phyloP scores from a whole-genome alignment of 441 rosid species.

The Arabidopsis hybrid region DNA sequence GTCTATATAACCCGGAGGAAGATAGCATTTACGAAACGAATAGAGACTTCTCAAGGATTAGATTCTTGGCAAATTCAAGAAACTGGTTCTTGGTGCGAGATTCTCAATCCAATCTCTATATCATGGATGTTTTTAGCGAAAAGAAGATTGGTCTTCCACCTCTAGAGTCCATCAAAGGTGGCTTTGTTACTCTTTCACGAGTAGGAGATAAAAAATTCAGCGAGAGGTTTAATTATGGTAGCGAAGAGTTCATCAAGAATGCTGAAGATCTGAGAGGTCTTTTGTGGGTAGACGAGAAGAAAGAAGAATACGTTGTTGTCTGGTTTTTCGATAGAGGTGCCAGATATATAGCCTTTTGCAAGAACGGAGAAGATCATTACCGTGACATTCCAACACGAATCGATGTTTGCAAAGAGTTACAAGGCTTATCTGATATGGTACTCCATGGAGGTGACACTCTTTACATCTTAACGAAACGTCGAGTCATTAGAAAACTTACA shows the following conservation, averaged over 20 bases:
- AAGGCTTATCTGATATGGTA: not conserved
- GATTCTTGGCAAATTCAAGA: not conserved
- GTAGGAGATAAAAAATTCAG: not conserved
- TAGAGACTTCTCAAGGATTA: not conserved
- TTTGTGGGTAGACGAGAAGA: slow-evolving; percentile 14
- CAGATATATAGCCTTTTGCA: not conserved
- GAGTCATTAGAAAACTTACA: too few relatives aligned
- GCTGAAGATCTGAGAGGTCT: slow-evolving; percentile 4
- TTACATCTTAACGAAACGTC: not conserved
- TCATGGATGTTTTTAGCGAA: not conserved
- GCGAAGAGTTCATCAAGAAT: not conserved
- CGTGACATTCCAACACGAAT: not conserved
- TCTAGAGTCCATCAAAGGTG: slow-evolving; percentile 18
- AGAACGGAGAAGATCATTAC: not conserved
- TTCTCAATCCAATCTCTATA: not conserved
- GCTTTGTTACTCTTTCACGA: not conserved
- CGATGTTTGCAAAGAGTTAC: too few relatives aligned
- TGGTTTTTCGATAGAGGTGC: not conserved
- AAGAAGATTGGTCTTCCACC: slow-evolving; percentile 11
- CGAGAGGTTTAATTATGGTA: too few relatives aligned
- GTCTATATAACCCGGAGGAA: not conserved
- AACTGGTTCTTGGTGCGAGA: not conserved
- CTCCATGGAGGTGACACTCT: not conserved
- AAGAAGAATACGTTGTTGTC: not conserved
- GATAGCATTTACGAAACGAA: not conserved